Conservation (phyloP, 1,284 basidiomycete genomes). For the Athelia psychrophila region DNA sequence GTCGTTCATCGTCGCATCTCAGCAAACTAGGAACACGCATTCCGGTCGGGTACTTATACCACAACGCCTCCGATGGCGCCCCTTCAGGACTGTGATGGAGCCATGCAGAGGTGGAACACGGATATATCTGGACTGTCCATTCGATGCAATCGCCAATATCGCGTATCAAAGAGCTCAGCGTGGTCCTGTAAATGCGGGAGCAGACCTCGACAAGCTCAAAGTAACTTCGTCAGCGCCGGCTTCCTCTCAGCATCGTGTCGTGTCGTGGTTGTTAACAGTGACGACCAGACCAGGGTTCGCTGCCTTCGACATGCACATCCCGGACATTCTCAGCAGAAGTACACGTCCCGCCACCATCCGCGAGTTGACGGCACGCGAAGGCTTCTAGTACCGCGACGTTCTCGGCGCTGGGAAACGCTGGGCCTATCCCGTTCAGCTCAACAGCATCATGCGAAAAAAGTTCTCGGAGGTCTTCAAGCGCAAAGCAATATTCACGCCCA, state of each 20-base stretch:
- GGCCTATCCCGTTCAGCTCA: conserved; percentile 91
- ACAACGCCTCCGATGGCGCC: conserved; percentile 96
- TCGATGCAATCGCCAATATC: conserved; percentile 58
- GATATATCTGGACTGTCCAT: conserved; percentile 61
- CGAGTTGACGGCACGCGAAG: conserved; percentile 94
- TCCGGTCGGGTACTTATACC: conserved; percentile 85
- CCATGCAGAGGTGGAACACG: conserved; percentile 87
- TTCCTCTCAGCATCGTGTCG: conserved; percentile 80
- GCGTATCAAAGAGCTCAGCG: conserved; percentile 99
- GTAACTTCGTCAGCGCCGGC: conserved; percentile 63
- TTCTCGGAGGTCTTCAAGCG: conserved; percentile 84
- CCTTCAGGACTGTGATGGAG: conserved; percentile 91
- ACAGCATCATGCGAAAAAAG: conserved; percentile 69
- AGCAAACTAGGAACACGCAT: conserved; percentile 58
- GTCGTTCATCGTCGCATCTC: conserved; percentile 80
- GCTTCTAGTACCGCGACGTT: conserved; percentile 99
- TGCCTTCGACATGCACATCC: conserved; percentile 97
- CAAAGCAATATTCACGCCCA: conserved; percentile 83
- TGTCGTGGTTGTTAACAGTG: conserved; percentile 61
- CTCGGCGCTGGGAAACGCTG: conserved; percentile 97
- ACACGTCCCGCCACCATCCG: conserved; percentile 69
- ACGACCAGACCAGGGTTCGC: conserved; percentile 70
- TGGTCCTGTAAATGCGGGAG: conserved; percentile 82
- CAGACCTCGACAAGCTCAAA: conserved; percentile 57
- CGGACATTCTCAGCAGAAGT: conserved; percentile 82